Evolutionary conservation across 495 filamentous ascomycete species (phyloP), one percentile per base, ranked within the genome.

Genomic region (Rostrohypoxylon terebratum): DNA sequence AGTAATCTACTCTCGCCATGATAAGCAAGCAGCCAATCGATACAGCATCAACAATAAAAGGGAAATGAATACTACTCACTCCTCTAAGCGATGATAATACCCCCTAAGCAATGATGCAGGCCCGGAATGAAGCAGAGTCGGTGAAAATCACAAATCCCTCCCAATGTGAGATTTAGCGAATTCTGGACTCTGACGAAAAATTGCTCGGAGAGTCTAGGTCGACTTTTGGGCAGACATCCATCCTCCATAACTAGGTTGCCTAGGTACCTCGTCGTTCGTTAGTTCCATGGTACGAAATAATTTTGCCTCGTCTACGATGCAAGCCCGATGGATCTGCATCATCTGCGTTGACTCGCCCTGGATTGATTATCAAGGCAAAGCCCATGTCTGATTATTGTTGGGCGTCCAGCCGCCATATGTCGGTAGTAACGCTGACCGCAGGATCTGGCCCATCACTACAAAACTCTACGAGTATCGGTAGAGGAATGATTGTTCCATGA

Each of bases 321-420:
- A 54, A 54, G 18, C 28, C 34, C 18, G 50, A 54, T 18, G 34
- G 13, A 14, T 54, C 50, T 34, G 50, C 34, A 28, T 54, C 50
- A 5, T 18, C 50, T 14, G 50, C 50, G 10, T 54, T 34, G 4
- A 54, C 50, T 8, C 18, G 50, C 28, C 50, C 50, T 0, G 50
- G 50, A 28, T 54, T 54, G 25, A 34, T 34, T 9, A 33, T 34
- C 13, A 54, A 33, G 50, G 50, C 50, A 18, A 54, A 21, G 1
- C 34, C 50, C 50, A 54, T 54, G 4, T 54, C 50, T 28, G 28
- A 54, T 18, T 33, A 8, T 57, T 57, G 9, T 66, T 77, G 16
- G 74, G 66, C 11, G 48, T 60, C 66, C 66, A 55, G 25, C 14
- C 51, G 31, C 6, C 51, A 36, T n/a, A 55, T n/a, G 13, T 55